Base-by-base conservation (phyloP, 768 basidiomycete species). In the Suillus americanus region DNA sequence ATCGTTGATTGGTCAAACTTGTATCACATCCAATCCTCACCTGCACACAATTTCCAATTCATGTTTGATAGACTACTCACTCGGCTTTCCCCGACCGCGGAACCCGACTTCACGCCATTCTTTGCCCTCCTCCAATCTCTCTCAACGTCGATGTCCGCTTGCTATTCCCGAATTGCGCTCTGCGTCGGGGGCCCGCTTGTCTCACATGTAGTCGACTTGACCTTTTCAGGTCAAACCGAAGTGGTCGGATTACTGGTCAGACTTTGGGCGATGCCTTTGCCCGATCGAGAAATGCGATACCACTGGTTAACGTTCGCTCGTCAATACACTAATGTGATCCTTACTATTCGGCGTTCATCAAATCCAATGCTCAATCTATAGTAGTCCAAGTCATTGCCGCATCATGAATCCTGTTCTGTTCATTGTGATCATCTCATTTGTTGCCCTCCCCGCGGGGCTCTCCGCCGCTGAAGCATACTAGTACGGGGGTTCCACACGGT, bases 41-140 rank as follows among this genome's bases (percentile, higher is more conserved):
- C 41, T 18, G 16, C 40, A 6, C 18, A 0, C 8, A 23, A 38
- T 56, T 48, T 6, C 2, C 4, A 56, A 38, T 56, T 23, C 60
- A 62, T 20, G 20, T 62, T 62, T 62, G 46, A 62, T 64, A 62
- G 64, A 64, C 60, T 64, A 61, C 30, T 64, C 63, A 61, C 30
- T 64, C 63, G 57, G 63, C 63, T 50, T 25, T 51, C 5, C 2
- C 63, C 43, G 60, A 35, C 37, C 6, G n/a, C 45, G 43, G 61
- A n/a, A 61, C 23, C 16, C 63, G 59, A 57, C 63, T 55, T 59
- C 60, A 65, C 45, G 38, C 43, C 46, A 62, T 62, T 65, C 61
- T 54, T 54, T 30, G n/a, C n/a, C 6, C 56, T 28, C 38, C 37
- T 40, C 38, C 35, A 51, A 25, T 57, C 56, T 23, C 25, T 51